These are phyloP conservation scores for Quillaja saponaria DNA, from an alignment of 306 rosid genomes.

Conservation along the genomic window DNA sequence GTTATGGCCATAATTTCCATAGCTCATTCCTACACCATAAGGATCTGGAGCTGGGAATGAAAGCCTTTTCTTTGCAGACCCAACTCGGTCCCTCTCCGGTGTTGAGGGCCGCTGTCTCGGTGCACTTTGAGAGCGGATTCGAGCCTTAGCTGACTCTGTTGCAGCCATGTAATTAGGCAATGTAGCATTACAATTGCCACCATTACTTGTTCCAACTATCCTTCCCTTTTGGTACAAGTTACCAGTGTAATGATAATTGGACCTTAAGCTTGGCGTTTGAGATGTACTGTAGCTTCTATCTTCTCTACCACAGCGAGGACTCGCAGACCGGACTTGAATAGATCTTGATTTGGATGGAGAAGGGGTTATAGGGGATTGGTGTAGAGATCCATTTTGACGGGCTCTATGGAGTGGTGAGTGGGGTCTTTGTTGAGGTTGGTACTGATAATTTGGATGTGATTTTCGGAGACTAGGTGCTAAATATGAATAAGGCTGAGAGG, in stretches of 20 bases:
- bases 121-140: constrained; percentile 87
- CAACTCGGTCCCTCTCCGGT: constrained; percentile 84
- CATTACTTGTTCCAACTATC: constrained; percentile 43
- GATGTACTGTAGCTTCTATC: constrained; percentile 64
- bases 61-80: constrained; percentile 82
- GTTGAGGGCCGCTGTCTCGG: constrained; percentile 90
- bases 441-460: constrained; percentile 66
- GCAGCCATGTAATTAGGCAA: constrained; percentile 98
- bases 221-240: constrained; percentile 47
- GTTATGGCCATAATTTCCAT: constrained; percentile 64
- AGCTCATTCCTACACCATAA: constrained; percentile 44
- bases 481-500: constrained; percentile 77
- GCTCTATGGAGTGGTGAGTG: constrained; percentile 61
- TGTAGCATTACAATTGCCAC: constrained; percentile 28
- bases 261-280: constrained; percentile 88
- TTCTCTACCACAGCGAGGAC: constrained; percentile 72
- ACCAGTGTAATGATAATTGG: constrained; percentile 68
- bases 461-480: constrained; percentile 61
- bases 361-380: constrained; percentile 71
- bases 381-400: constrained; percentile 47
- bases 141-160: constrained; percentile 92
- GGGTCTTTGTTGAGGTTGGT: constrained; percentile 56
- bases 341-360: constrained; percentile 76
- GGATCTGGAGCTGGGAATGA: constrained; percentile 87
- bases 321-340: constrained; percentile 73